phyloP scores from a whole-genome alignment of 306 rosid genomes.

The Canavalia ensiformis region DNA sequence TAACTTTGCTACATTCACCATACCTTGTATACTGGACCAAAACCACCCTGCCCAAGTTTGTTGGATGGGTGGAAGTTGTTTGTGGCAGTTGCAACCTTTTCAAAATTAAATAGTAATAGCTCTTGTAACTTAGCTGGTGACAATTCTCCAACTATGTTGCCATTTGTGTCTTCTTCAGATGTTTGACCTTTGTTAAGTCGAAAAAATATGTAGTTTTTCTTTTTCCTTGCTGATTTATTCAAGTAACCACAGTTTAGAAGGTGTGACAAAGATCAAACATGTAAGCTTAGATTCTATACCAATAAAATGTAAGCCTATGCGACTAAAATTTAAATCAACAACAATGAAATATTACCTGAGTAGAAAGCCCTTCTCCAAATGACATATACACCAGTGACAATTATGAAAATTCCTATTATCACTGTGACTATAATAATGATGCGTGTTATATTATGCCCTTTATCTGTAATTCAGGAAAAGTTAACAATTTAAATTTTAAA shows the following conservation, averaged over 20 bases:
- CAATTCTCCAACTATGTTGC: conserved; percentile 3
- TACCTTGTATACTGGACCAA: conserved; percentile 51
- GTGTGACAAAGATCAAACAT: neutral
- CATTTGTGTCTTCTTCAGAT: neutral
- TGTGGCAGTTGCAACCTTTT: conserved; percentile 26
- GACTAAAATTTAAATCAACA: neutral
- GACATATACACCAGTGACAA: conserved; percentile 18
- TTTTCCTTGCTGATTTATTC: neutral
- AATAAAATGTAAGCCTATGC: neutral
- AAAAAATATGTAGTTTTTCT: neutral
- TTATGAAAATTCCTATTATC: conserved; percentile 29
- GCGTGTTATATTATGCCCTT: neutral
- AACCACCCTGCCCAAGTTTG: conserved; percentile 48
- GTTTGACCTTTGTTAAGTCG: neutral
- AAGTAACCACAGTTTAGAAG: neutral
- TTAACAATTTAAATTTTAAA: neutral
- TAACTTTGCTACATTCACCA: neutral
- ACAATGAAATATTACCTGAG: neutral
- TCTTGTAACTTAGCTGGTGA: conserved; percentile 23
- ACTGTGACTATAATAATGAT: conserved; percentile 19
- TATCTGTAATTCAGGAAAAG: conserved; percentile 13
- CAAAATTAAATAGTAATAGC: conserved; percentile 2
- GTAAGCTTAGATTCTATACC: neutral
- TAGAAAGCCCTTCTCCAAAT: neutral
- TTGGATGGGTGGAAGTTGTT: conserved; percentile 39